Evolutionary conservation across 768 basidiomycete genomes (phyloP), one percentile per base, ranked within the genome.

Genomic region (Tulasnella sp.): DNA sequence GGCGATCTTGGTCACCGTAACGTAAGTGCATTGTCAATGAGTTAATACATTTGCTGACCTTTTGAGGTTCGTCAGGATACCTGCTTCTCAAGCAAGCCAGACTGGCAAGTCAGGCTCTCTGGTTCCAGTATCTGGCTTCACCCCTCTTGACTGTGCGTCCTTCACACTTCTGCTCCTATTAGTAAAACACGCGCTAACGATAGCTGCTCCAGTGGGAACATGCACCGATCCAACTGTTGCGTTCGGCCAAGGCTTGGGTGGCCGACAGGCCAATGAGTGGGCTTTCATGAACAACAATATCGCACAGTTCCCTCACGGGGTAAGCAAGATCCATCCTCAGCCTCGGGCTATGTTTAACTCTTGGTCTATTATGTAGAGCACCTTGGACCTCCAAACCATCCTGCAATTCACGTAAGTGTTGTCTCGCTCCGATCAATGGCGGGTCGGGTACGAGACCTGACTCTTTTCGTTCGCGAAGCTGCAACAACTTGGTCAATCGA

Each of bases 201-300:
- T 5, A 52, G 26, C 26, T 52, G n/a, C 26, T 35, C 17, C 59
- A 71, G 63, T 62, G 29, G 71, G 71, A 29, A 72, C 22, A 16
- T 72, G 71, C 65, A 72, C 3, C 26, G 71, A 72, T 35, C 71
- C 71, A 41, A 70, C 63, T 3, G 42, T 72, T 16, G 65, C 29
- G 5, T 65, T 72, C 29, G 71, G 68, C n/a, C 32, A 35, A 17
- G 71, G 71, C 39, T 71, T 72, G 39, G 71, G 44, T 41, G 71
- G 71, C 7, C 71, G 71, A 36, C 17, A 35, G 3, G 35, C 64
- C 19, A 72, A 37, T 22, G 67, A 67, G 34, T 67, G 32, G 32
- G 44, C 65, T 19, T 72, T 72, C 65, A 47, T 72, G 39, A 47
- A 47, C 64, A 64, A 72, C 71, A 72, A 72, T 36, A 34, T 39